Percentiles rank a stretch among this genome's conserved stretches.
Conservation (phyloP, 2,329 filamentous ascomycete species). For the Dactylellina sp. region DNA sequence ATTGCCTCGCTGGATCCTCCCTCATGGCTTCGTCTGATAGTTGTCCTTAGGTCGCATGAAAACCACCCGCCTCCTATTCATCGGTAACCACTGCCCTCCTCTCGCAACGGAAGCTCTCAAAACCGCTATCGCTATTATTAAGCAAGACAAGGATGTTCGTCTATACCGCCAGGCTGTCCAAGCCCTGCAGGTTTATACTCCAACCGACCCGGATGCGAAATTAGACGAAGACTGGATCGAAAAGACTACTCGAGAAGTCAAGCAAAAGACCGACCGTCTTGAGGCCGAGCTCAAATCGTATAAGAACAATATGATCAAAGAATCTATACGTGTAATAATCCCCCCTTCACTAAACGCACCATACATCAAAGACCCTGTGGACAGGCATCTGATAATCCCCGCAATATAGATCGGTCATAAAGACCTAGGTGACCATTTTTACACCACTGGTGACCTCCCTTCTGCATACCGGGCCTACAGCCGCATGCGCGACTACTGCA, state of each 20-base stretch:
- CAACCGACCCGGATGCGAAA: constrained; percentile 75
- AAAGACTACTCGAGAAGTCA: constrained; percentile 70
- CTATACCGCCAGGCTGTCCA: constrained; percentile 78
- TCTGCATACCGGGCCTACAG: constrained; percentile 81
- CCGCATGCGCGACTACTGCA: constrained; percentile 91
- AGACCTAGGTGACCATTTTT: constrained; percentile 86
- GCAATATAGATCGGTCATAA: constrained; percentile 85
- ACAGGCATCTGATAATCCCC: not conserved
- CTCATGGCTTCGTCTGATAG: not conserved
- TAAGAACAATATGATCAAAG: constrained; percentile 96
- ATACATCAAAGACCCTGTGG: not conserved
- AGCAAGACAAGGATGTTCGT: constrained; percentile 77
- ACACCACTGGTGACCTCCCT: constrained; percentile 78
- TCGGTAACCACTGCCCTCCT: constrained; percentile 80
- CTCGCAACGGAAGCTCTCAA: constrained; percentile 84
- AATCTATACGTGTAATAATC: constrained; percentile 82
- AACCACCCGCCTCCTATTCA: constrained; percentile 75
- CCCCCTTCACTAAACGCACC: not conserved
- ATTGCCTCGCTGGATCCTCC: not conserved
- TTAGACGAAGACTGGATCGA: constrained; percentile 82
- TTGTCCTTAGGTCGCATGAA: constrained; percentile 43
- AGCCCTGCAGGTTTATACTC: constrained; percentile 73
- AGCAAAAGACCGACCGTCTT: constrained; percentile 77
- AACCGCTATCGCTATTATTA: constrained; percentile 79
- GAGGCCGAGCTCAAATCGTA: constrained; percentile 89